phyloP scores from a whole-genome alignment of 176 grass and related monocot genomes.

The Cymbopogon citratus region DNA sequence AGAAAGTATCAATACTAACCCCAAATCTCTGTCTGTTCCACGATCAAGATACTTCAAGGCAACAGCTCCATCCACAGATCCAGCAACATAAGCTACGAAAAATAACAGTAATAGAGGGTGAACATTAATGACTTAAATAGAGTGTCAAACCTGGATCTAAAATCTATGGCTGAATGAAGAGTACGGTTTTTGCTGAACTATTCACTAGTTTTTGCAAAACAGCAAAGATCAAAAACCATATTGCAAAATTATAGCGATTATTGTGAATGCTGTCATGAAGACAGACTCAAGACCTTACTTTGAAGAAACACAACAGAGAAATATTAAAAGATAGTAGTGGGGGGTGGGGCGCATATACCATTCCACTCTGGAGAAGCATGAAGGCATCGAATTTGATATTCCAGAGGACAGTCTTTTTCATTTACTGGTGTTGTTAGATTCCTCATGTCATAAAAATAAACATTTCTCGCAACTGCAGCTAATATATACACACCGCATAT shows the following conservation, averaged over 20 bases:
- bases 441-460: conserved; percentile 55
- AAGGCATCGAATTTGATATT: conserved; percentile 48
- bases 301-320: neutral
- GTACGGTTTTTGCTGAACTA: neutral
- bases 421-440: conserved; percentile 47
- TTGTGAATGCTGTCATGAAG: neutral
- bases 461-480: conserved; percentile 39
- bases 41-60: conserved; percentile 59
- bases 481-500: conserved; percentile 52
- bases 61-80: conserved; percentile 55
- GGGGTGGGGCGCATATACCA: conserved; percentile 23
- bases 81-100: conserved; percentile 47
- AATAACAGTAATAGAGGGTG: neutral
- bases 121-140: neutral
- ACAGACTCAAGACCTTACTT: neutral
- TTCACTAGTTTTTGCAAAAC: neutral
- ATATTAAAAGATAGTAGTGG: neutral
- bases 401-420: conserved; percentile 38
- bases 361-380: conserved; percentile 46
- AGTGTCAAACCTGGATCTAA: neutral
- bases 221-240: neutral
- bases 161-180: neutral
- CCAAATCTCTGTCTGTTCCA: conserved; percentile 29
- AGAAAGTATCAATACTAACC: conserved; percentile 45
- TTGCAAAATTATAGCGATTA: neutral